Evolutionary conservation across 805 yeast genomes (phyloP), one percentile per base, ranked within the genome.

Genomic region (Yamadazyma kitorensis): DNA sequence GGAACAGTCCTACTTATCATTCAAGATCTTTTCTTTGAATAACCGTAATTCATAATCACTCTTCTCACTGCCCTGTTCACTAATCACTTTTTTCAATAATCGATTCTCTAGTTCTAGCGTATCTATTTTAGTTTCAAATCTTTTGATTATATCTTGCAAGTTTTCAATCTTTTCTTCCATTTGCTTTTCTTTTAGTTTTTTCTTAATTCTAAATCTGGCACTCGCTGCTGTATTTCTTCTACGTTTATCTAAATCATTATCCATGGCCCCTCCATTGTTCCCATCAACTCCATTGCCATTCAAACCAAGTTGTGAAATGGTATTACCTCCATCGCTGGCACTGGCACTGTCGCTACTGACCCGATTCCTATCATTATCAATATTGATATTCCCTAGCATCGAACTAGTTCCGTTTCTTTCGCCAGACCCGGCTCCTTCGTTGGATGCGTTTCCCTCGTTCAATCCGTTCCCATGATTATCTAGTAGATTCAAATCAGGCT

Each of bases 171-270:
- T 67, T 28, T 58, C 59, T 44, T 76, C 80, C 79, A 80, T 72
- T 48, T 76, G 76, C 46, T 68, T 71, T 45, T 78, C 82, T 51
- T 67, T 76, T 41, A 70, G 48, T 51, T 78, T 78, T 66, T 78
- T 78, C 57, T 79, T 80, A 27, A 74, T 63, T 44, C 86, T 57
- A 55, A 80, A 80, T 33, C 83, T 57, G 0, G 85, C 85, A 28
- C 78, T 70, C 0, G 86, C 86, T 4, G 78, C 77, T 2, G 85
- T 76, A 50, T 78, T 78, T 42, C 82, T 61, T 37, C 74, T 61
- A 41, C 79, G 64, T 49, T 77, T 78, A 41, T 76, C 81, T 19
- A 54, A 36, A 23, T 61, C 67, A 20, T 55, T 30, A 31, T 43
- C 47, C 4, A 39, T 33, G n/a, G n/a, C n/a, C n/a, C n/a, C n/a